phyloP scores from a whole-genome alignment of 495 filamentous ascomycete species.

The Astrothelium subdiscretum region DNA sequence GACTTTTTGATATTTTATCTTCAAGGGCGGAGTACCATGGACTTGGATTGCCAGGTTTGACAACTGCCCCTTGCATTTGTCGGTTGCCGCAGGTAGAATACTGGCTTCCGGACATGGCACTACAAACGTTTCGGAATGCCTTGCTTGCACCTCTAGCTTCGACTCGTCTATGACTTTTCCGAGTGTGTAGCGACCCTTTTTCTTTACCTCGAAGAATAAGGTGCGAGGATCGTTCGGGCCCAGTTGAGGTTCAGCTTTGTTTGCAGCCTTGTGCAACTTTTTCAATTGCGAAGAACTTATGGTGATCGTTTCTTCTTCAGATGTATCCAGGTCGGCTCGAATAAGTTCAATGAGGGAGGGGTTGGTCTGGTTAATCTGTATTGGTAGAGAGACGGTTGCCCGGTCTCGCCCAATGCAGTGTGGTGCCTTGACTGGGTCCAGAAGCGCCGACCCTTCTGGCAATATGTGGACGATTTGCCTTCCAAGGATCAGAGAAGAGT shows the following conservation, averaged over 20 bases:
- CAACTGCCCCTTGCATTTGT: slow-evolving; percentile 73
- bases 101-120: slow-evolving; percentile 69
- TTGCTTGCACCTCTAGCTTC: slow-evolving; percentile 77
- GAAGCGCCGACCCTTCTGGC: slow-evolving; percentile 83
- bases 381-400: slow-evolving; percentile 56
- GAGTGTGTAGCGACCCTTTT: slow-evolving; percentile 76
- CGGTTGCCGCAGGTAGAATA: slow-evolving; percentile 48
- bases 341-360: slow-evolving; percentile 77
- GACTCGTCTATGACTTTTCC: slow-evolving; percentile 80
- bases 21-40: slow-evolving; percentile 80
- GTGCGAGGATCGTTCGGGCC: slow-evolving; percentile 17
- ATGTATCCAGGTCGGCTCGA: slow-evolving; percentile 71
- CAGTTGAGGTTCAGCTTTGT: slow-evolving; percentile 39
- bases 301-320: slow-evolving; percentile 62
- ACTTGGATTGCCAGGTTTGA: slow-evolving; percentile 75
- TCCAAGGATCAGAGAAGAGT: slow-evolving; percentile 83
- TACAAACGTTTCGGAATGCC: slow-evolving; percentile 62
- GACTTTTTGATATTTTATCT: slow-evolving; percentile 77
- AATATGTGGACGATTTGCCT: slow-evolving; percentile 94
- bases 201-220: slow-evolving; percentile 57
- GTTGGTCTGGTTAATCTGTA: slow-evolving; percentile 83
- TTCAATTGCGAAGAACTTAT: slow-evolving; percentile 60
- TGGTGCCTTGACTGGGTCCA: slow-evolving; percentile 66
- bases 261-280: slow-evolving; percentile 50
- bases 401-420: slow-evolving; percentile 64